These are phyloP conservation scores for Aureobasidium mangrovei DNA, from an alignment of 2,329 filamentous ascomycete genomes.

Conservation along the genomic window DNA sequence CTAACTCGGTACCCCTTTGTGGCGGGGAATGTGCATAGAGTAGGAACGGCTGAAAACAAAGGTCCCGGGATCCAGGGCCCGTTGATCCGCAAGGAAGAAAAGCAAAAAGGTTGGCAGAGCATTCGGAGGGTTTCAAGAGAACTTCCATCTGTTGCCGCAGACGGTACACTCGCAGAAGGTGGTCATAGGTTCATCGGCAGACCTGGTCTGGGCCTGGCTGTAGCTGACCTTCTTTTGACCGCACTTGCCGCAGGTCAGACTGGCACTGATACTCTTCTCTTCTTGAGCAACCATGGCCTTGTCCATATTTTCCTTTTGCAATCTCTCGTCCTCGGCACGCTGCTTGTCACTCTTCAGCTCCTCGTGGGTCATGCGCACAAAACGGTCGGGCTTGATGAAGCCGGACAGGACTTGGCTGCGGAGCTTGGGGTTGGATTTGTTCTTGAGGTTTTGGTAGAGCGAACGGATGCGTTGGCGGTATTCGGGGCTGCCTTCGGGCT, in stretches of 20 bases:
- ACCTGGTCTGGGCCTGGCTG: slow-evolving; percentile 88
- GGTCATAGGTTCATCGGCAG: slow-evolving; percentile 79
- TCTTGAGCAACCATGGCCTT: slow-evolving; percentile 90
- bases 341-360: slow-evolving; percentile 85
- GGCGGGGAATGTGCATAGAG: no score
- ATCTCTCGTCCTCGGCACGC: slow-evolving; percentile 62
- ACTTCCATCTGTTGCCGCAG: slow-evolving; percentile 45
- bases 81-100: no score
- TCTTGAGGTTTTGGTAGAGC: slow-evolving; percentile 90
- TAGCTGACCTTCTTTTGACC: slow-evolving; percentile 92
- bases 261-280: slow-evolving; percentile 82
- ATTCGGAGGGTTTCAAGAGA: slow-evolving; percentile 24
- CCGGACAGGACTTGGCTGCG: slow-evolving; percentile 67
- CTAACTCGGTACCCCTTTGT: no score
- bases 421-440: slow-evolving; percentile 73
- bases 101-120: not conserved
- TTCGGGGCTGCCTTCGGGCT: slow-evolving; percentile 58
- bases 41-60: no score
- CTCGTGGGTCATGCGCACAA: slow-evolving; percentile 80
- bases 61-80: no score
- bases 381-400: slow-evolving; percentile 60
- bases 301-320: slow-evolving; percentile 91
- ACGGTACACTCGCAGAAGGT: slow-evolving; percentile 48
- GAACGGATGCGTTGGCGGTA: slow-evolving; percentile 89
- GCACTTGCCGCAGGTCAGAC: slow-evolving; percentile 84